phyloP scores from a whole-genome alignment of 495 filamentous ascomycete species.

The Jackrogersella minutella region DNA sequence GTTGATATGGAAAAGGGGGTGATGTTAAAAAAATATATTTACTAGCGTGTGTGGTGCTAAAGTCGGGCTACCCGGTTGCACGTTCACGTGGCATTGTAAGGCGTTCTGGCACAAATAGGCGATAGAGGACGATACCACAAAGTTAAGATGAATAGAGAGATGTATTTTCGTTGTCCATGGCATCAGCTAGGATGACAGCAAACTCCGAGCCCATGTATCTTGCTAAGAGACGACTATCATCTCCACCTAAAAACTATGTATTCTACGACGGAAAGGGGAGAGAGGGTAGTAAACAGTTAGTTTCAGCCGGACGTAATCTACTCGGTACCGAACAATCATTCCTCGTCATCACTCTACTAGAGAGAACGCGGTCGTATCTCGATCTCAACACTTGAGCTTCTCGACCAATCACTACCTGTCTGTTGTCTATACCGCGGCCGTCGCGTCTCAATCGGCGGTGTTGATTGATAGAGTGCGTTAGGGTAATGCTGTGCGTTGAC shows the following conservation, averaged over 20 bases:
- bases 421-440: neutral
- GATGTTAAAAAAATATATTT: too few relatives aligned
- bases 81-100: neutral
- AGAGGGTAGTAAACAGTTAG: neutral
- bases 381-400: neutral
- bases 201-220: neutral
- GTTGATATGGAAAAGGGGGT: neutral
- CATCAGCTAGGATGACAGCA: conserved; percentile 4
- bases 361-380: neutral
- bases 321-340: neutral
- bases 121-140: conserved; percentile 23
- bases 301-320: neutral
- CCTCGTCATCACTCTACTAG: neutral
- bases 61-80: neutral
- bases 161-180: neutral
- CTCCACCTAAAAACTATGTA: neutral
- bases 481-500: neutral
- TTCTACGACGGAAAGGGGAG: neutral
- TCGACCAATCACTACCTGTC: neutral
- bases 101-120: neutral
- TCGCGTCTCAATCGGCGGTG: neutral
- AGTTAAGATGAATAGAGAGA: neutral
- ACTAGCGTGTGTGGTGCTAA: too few relatives aligned
- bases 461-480: neutral
- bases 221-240: neutral